phyloP scores from a whole-genome alignment of 768 basidiomycete genomes.

The Lactarius sp. region DNA sequence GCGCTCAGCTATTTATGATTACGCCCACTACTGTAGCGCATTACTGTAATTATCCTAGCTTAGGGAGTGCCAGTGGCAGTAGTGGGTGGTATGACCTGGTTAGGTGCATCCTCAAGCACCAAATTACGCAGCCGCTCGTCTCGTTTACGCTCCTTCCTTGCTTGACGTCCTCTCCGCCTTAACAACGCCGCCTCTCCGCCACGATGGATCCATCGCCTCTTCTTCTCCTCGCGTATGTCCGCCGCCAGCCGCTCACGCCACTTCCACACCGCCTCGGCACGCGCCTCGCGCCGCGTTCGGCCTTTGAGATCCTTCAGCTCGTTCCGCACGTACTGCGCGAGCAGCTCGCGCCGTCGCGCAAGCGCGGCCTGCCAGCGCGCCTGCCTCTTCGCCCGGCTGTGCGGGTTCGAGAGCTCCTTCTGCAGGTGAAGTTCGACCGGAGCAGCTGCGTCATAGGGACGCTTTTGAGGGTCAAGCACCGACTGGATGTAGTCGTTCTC shows the following conservation, averaged over 20 bases:
- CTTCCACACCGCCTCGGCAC: slow-evolving; percentile 70
- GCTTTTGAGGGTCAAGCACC: slow-evolving; percentile 37
- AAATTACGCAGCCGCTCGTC: slow-evolving; percentile 31
- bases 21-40: no score
- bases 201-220: slow-evolving; percentile 47
- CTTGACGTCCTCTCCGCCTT: slow-evolving; percentile 28
- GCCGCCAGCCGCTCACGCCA: slow-evolving; percentile 58
- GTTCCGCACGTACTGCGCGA: slow-evolving; percentile 45
- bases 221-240: slow-evolving; percentile 55
- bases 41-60: no score
- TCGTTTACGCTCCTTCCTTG: slow-evolving; percentile 31
- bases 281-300: slow-evolving; percentile 56
- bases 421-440: slow-evolving; percentile 64
- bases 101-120: slow-evolving; percentile 31
- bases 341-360: slow-evolving; percentile 42
- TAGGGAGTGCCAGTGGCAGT: background rate
- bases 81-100: slow-evolving; percentile 32
- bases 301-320: slow-evolving; percentile 53
- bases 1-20: no score
- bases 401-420: slow-evolving; percentile 75
- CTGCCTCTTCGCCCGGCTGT: slow-evolving; percentile 78
- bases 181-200: slow-evolving; percentile 31
- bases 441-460: slow-evolving; percentile 44
- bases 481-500: slow-evolving; percentile 58
- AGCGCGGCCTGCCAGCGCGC: slow-evolving; percentile 64